A percentile compares a stretch with the other conserved stretches of the same genome.
phyloP scores from a whole-genome alignment of 371 early-diverging fungal genomes.

The Conidiobolus incongruus region DNA sequence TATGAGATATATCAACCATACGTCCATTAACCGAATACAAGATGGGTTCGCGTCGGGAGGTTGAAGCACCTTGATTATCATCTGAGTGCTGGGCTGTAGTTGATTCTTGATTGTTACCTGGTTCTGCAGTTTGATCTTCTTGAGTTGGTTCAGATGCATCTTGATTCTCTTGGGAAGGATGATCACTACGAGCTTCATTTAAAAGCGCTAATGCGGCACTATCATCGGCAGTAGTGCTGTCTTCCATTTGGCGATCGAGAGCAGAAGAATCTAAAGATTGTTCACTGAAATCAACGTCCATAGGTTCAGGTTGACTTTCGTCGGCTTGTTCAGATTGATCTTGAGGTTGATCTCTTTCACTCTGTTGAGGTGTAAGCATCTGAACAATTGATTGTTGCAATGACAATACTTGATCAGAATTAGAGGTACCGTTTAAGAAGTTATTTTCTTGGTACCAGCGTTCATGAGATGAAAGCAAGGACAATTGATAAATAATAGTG shows the following conservation, averaged over 20 bases:
- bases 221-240: conserved; percentile 1
- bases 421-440: conserved; percentile 44
- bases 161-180: background rate
- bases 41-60: too few species aligned
- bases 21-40: conserved; percentile 30
- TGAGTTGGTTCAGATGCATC: conserved; percentile 9
- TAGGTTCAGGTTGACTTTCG: conserved; percentile 13
- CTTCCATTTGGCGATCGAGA: conserved; percentile 1
- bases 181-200: background rate
- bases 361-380: too few species aligned
- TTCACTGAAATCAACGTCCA: background rate
- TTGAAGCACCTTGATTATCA: background rate
- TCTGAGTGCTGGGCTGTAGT: conserved; percentile 8
- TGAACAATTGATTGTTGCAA: conserved; percentile 12
- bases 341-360: conserved; percentile 9
- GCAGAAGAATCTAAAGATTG: conserved; percentile 4
- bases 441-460: conserved; percentile 78
- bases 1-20: conserved; percentile 70
- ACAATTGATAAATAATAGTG: background rate
- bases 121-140: conserved; percentile 8
- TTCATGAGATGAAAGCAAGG: conserved; percentile 18
- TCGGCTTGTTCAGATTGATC: conserved; percentile 25
- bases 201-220: background rate
- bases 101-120: conserved; percentile 8
- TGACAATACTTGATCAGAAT: conserved; percentile 24